Evolutionary conservation across 805 yeast genomes (phyloP).

Genomic region (Pichia deserticola): DNA sequence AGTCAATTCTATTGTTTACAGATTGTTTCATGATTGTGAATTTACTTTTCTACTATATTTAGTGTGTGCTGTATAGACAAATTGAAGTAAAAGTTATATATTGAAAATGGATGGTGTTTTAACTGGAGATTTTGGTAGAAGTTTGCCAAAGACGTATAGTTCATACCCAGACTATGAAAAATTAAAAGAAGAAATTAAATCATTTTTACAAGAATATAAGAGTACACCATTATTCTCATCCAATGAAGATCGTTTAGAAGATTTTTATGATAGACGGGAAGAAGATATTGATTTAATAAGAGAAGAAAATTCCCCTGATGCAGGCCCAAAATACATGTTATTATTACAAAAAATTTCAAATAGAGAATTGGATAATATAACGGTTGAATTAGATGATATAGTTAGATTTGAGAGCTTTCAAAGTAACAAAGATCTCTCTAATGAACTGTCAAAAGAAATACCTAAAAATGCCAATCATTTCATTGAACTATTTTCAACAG

Average conservation of each 20-base stretch:
- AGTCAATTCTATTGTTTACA: too few species aligned
- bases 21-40: too few species aligned
- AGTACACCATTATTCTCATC: slow-evolving; percentile 19
- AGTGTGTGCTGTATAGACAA: too few species aligned
- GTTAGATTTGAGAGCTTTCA: slow-evolving; percentile 51
- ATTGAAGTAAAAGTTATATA: too few species aligned
- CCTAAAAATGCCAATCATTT: slow-evolving; percentile 71
- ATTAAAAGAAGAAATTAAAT: slow-evolving; percentile 48
- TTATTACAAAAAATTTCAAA: slow-evolving; percentile 76
- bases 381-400: slow-evolving; percentile 80
- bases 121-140: background rate
- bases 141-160: slow-evolving; percentile 7
- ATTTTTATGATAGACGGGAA: slow-evolving; percentile 30
- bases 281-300: slow-evolving; percentile 22
- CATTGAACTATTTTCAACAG: slow-evolving; percentile 65
- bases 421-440: background rate
- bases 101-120: background rate
- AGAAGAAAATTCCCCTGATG: slow-evolving; percentile 16
- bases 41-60: too few species aligned
- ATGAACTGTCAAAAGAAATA: slow-evolving; percentile 46
- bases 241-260: slow-evolving; percentile 21
- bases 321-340: slow-evolving; percentile 67
- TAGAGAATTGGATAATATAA: slow-evolving; percentile 62
- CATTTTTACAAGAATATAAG: slow-evolving; percentile 65
- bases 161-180: slow-evolving; percentile 51